These are phyloP conservation scores for Telopea speciosissima DNA, from an alignment of 177 flowering plant species.

Conservation along the genomic window DNA sequence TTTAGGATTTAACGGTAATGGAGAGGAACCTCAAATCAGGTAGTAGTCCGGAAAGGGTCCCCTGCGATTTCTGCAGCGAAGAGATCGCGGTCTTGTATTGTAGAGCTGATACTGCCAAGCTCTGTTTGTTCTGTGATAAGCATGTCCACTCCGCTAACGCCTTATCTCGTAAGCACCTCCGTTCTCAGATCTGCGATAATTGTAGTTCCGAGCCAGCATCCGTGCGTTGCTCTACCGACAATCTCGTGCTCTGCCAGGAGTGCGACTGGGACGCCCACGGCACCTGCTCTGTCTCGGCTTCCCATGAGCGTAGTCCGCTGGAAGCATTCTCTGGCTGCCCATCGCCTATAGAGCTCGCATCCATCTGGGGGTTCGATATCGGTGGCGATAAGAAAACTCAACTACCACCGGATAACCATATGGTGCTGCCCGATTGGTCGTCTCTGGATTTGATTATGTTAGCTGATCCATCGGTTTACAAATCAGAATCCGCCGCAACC, in stretches of 20 bases:
- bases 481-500: background rate
- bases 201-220: slow-evolving; percentile 63
- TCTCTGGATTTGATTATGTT: slow-evolving; percentile 21
- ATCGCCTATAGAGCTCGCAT: slow-evolving; percentile 46
- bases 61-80: slow-evolving; percentile 64
- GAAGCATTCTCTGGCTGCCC: slow-evolving; percentile 80
- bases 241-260: slow-evolving; percentile 64
- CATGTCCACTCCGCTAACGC: slow-evolving; percentile 94
- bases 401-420: background rate
- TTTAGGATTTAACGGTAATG: background rate
- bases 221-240: slow-evolving; percentile 55
- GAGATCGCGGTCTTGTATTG: slow-evolving; percentile 57
- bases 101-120: slow-evolving; percentile 79
- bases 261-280: slow-evolving; percentile 83
- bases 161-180: slow-evolving; percentile 68
- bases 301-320: slow-evolving; percentile 46
- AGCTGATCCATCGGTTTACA: slow-evolving; percentile 17
- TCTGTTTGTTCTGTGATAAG: slow-evolving; percentile 80
- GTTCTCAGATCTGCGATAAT: slow-evolving; percentile 87
- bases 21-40: slow-evolving; percentile 3
- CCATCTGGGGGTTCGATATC: slow-evolving; percentile 57
- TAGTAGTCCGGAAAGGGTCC: slow-evolving; percentile 4
- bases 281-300: slow-evolving; percentile 39
- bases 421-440: slow-evolving; percentile 17
- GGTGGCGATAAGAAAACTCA: background rate